Conservation (phyloP, 768 basidiomycete species). For the Lactarius hengduanensis region DNA sequence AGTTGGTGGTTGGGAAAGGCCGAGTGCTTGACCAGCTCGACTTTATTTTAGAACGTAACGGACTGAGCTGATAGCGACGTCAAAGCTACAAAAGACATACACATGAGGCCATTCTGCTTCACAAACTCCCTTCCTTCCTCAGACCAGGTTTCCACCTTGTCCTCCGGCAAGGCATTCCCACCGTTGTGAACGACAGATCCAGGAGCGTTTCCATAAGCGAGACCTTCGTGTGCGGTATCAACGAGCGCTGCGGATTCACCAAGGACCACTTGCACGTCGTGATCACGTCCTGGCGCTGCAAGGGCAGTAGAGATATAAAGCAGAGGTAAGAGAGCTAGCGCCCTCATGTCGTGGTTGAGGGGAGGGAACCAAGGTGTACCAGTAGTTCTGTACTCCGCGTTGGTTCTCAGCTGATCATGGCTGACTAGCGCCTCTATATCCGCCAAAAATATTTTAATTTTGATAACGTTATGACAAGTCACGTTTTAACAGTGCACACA, state of each 20-base stretch:
- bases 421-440: neutral
- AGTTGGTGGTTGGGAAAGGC: conserved; percentile 40
- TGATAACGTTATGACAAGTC: conserved; percentile 15
- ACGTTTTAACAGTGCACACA: neutral
- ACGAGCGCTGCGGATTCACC: conserved; percentile 32
- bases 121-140: conserved; percentile 64
- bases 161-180: conserved; percentile 44
- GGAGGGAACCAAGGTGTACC: neutral
- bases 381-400: neutral
- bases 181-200: conserved; percentile 42
- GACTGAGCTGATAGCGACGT: neutral
- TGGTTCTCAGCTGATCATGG: neutral
- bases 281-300: conserved; percentile 42
- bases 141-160: conserved; percentile 55
- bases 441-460: conserved; percentile 19
- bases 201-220: conserved; percentile 25
- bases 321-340: conserved; percentile 37
- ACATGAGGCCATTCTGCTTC: conserved; percentile 66
- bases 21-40: conserved; percentile 42
- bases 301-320: conserved; percentile 39
- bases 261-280: conserved; percentile 47
- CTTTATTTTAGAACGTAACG: conserved; percentile 30
- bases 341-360: conserved; percentile 40
- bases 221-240: conserved; percentile 23
- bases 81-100: conserved; percentile 42